A percentile compares a stretch with the other conserved stretches of the same genome.
Conservation (phyloP, 129 eudicot species). For the Artemisia annua region DNA sequence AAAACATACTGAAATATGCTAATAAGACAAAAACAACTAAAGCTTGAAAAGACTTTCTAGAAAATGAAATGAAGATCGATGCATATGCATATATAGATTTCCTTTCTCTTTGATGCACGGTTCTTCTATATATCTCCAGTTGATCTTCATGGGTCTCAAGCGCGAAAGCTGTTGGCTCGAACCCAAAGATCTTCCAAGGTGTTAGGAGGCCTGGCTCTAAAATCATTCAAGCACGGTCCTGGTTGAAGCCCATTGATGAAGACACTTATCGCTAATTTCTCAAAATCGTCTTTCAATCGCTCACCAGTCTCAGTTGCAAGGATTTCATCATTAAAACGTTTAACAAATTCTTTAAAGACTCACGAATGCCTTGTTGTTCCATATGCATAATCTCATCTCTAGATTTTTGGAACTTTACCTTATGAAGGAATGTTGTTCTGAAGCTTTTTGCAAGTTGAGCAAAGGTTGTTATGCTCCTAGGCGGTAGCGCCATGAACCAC, state of each 20-base stretch:
- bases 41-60: too few relatives aligned
- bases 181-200: neutral
- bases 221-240: neutral
- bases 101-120: too few relatives aligned
- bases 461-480: neutral
- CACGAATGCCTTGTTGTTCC: neutral
- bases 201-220: neutral
- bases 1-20: too few relatives aligned
- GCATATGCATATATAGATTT: too few relatives aligned
- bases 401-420: conserved; percentile 3
- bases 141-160: too few relatives aligned
- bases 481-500: neutral
- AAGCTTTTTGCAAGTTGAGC: neutral
- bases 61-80: too few relatives aligned
- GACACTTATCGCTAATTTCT: neutral
- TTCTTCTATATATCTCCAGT: too few relatives aligned
- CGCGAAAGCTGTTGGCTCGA: neutral
- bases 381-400: neutral
- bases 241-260: conserved; percentile 3
- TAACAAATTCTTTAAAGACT: neutral
- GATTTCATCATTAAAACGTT: neutral
- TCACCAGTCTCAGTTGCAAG: neutral
- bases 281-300: neutral
- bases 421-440: neutral
- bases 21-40: too few relatives aligned